A percentile compares a stretch with the other conserved stretches of the same genome.
Conservation (phyloP, 352 stramenopile genomes). For the Phytophthora fragariae region DNA sequence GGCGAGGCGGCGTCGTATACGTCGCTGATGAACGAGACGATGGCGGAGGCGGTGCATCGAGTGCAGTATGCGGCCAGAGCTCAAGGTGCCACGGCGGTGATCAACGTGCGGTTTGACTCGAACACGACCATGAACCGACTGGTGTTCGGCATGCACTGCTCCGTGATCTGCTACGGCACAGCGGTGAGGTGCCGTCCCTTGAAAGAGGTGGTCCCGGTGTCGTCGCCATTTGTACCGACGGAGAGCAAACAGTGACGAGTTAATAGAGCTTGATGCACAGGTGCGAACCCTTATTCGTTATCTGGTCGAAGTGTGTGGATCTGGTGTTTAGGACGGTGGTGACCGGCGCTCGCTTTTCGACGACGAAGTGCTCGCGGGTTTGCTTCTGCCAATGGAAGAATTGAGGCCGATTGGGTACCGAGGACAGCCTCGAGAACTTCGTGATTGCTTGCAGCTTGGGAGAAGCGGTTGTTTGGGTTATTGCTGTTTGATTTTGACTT, state of each 20-base stretch:
- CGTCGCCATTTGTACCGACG: conserved; percentile 17
- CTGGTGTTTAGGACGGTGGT: conserved; percentile 3
- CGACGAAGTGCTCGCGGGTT: conserved; percentile 38
- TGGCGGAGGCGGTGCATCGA: conserved; percentile 77
- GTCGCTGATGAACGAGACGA: conserved; percentile 86
- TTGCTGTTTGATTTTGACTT: not conserved
- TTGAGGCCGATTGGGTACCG: conserved; percentile 15
- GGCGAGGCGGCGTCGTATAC: conserved; percentile 81
- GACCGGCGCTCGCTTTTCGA: conserved; percentile 21
- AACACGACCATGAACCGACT: conserved; percentile 90
- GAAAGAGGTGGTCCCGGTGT: conserved; percentile 9
- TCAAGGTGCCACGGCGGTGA: conserved; percentile 75
- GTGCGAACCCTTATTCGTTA: conserved; percentile 7
- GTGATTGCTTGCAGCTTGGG: conserved; percentile 11
- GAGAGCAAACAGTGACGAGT: conserved; percentile 21
- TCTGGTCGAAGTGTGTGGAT: conserved; percentile 5
- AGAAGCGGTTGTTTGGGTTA: conserved; percentile 6
- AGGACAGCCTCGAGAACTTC: conserved; percentile 28
- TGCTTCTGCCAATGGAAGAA: conserved; percentile 26
- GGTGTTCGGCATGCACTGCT: conserved; percentile 86
- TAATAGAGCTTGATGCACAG: conserved; percentile 24
- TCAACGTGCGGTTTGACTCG: conserved; percentile 85
- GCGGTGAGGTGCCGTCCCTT: conserved; percentile 68
- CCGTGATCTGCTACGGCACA: conserved; percentile 82
- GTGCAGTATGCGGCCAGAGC: conserved; percentile 78